phyloP scores from a whole-genome alignment of 768 basidiomycete genomes.

The Pholiota conissans region DNA sequence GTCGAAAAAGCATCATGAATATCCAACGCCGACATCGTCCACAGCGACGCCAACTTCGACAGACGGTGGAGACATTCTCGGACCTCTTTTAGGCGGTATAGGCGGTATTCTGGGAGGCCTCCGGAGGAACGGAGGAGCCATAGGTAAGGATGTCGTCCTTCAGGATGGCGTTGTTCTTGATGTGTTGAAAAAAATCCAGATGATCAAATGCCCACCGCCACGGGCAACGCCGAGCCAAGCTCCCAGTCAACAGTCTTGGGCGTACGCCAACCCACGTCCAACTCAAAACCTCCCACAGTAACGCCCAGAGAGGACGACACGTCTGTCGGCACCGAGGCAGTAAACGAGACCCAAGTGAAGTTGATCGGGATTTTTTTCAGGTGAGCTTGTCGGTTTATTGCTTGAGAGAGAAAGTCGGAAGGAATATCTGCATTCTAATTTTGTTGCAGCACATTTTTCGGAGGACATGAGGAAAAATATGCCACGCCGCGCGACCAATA shows the following conservation, averaged over 20 bases:
- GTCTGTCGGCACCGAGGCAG: slow-evolving; percentile 6
- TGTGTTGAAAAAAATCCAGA: background rate
- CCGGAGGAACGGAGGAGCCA: background rate
- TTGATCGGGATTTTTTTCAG: slow-evolving; percentile 75
- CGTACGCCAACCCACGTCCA: background rate
- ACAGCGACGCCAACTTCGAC: slow-evolving; percentile 14
- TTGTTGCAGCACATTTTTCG: slow-evolving; percentile 46
- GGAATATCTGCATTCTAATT: background rate
- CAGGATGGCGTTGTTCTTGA: background rate
- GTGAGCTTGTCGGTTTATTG: slow-evolving; percentile 29
- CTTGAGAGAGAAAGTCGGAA: background rate
- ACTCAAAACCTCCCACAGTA: background rate
- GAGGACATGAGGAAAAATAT: slow-evolving; percentile 65
- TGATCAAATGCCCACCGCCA: background rate
- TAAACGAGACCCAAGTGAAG: slow-evolving; percentile 29
- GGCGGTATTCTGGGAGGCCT: slow-evolving; percentile 19
- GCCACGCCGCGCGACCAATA: slow-evolving; percentile 77
- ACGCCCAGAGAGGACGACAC: background rate
- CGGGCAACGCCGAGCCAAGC: background rate
- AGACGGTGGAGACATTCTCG: slow-evolving; percentile 16
- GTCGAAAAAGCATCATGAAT: slow-evolving; percentile 9
- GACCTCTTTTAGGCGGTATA: slow-evolving; percentile 20
- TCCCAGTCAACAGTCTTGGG: background rate
- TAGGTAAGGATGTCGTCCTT: background rate
- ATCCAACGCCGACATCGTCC: slow-evolving; percentile 2